Conservation (phyloP, 192 early-diverging fungal species). For the Backusella macrospora region DNA sequence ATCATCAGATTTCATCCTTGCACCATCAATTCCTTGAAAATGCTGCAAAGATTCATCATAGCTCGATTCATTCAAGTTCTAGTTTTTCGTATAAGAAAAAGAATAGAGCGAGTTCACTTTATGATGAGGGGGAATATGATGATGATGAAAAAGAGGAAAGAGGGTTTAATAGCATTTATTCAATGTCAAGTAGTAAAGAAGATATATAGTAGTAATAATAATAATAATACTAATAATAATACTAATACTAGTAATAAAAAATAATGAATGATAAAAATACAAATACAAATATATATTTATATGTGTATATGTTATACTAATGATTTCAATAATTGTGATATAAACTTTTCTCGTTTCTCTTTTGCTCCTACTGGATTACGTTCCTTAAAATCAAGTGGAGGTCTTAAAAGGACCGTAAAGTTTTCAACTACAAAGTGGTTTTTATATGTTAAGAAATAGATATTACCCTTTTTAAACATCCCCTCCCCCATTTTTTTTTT, state of each 20-base stretch:
- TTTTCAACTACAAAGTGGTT: conserved; percentile 36
- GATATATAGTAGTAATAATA: neutral
- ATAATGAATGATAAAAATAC: neutral
- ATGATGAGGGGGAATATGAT: neutral
- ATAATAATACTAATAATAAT: too few relatives aligned
- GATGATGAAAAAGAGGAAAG: neutral
- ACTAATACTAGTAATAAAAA: too few relatives aligned
- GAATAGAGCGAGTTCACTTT: neutral
- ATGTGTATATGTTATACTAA: neutral
- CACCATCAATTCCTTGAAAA: neutral
- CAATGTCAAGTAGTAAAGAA: neutral
- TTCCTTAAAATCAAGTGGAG: conserved; percentile 35
- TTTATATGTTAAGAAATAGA: neutral
- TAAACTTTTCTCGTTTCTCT: conserved; percentile 27
- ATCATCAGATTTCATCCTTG: neutral
- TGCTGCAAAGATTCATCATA: neutral
- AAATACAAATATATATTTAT: too few relatives aligned
- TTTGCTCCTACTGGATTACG: conserved; percentile 32
- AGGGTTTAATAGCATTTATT: conserved; percentile 3
- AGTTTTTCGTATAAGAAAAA: neutral
- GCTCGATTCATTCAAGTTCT: neutral
- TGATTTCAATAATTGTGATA: conserved; percentile 16
- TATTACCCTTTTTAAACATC: too few relatives aligned
- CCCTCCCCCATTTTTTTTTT: too few relatives aligned
- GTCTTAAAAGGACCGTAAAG: conserved; percentile 46